Base-by-base conservation (phyloP, 345 rosid genomes). In the Odontarrhena argentea region DNA sequence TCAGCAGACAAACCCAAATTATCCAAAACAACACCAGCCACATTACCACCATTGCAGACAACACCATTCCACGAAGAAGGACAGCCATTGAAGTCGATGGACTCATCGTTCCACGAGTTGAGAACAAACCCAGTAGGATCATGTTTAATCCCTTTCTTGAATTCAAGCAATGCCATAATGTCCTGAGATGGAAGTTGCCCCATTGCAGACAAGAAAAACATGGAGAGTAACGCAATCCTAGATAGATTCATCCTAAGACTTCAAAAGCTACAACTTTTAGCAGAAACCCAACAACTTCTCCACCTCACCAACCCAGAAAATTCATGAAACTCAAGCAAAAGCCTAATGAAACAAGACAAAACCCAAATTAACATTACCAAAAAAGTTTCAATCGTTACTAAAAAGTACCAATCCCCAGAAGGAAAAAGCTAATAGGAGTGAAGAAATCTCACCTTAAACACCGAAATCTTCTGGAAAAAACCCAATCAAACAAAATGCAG, bases 181-280 rank as follows among this genome's bases (percentile, higher is more conserved):
- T 94, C 99, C 77, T 87, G 97, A 13, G 99, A 94, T 35, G 97
- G 99, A 76, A 91, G 96, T 76, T 94, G 99, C 42, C 89, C 99
- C 81, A 81, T 67, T 10, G 87, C 78, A 65, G 81, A 74, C 41
- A 88, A 10, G 64, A 79, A 73, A 56, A 84, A 69, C 35, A 79
- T 47, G 41, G 78, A 83, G 9, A 87, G 64, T 44, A 84, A 44
- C 47, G 81, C 54, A 65, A 83, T 40, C 82, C 77, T 76, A 40
- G 69, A 78, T 25, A 84, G 78, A 80, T 74, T 82, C 95, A 85
- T 86, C 63, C 49, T 55, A 1, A 3, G 7, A n/a, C 63, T 59
- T 72, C 25, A 63, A 52, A 55, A 57, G 65, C 57, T 44, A 62
- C 70, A 40, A 49, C 38, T 30, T 6, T 63, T 56, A 43, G 32